Conservation (phyloP, 2,329 filamentous ascomycete species). For the Fusarium phyllophilum region DNA sequence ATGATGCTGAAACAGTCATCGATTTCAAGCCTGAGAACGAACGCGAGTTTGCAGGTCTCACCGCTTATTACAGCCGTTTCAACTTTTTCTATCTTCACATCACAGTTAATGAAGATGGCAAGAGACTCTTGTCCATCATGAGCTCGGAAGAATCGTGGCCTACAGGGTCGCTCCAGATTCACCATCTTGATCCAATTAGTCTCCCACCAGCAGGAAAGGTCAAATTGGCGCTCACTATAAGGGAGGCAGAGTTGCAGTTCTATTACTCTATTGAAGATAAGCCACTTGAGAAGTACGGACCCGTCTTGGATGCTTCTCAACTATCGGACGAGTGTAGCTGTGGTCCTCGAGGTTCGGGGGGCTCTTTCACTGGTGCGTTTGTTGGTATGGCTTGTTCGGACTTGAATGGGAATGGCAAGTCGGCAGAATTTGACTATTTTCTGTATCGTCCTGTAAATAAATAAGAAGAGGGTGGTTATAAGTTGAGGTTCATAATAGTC, state of each 20-base stretch:
- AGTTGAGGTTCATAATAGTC: background rate
- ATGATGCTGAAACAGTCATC: constrained; percentile 66
- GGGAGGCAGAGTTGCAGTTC: constrained; percentile 65
- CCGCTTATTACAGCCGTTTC: constrained; percentile 70
- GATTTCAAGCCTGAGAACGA: constrained; percentile 65
- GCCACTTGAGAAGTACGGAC: constrained; percentile 60
- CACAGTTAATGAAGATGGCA: constrained; percentile 63
- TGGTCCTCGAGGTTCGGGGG: constrained; percentile 67
- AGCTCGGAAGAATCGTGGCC: constrained; percentile 67
- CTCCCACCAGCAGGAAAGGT: constrained; percentile 66
- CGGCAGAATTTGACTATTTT: constrained; percentile 62
- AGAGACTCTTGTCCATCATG: constrained; percentile 66
- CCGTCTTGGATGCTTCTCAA: constrained; percentile 66
- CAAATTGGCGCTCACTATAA: constrained; percentile 59
- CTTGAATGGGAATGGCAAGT: constrained; percentile 59
- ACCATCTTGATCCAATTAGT: constrained; percentile 54
- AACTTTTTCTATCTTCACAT: constrained; percentile 73
- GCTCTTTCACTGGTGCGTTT: constrained; percentile 71
- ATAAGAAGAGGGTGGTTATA: no score
- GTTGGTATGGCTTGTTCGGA: constrained; percentile 66
- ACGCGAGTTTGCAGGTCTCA: constrained; percentile 69
- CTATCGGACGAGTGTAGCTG: constrained; percentile 65
- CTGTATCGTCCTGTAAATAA: background rate
- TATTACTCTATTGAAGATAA: constrained; percentile 60
- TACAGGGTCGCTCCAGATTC: constrained; percentile 56